Evolutionary conservation across 306 rosid species (phyloP).

Genomic region (Fragaria iinumae): DNA sequence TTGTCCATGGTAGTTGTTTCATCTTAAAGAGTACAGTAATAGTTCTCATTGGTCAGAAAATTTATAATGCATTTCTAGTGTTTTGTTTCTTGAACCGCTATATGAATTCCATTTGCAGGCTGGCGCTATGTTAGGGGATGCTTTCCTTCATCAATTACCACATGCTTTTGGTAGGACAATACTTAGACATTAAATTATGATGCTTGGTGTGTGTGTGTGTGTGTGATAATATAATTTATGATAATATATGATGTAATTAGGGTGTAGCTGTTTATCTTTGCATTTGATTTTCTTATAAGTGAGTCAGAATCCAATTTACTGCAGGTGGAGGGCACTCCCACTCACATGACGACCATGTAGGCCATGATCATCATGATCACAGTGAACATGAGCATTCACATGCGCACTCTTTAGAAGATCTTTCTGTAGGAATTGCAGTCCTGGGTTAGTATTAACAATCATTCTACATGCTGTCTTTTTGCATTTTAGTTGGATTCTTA

Average conservation of each 20-base stretch:
- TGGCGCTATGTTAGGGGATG: constrained; percentile 98
- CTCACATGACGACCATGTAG: constrained; percentile 51
- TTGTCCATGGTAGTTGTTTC: neutral
- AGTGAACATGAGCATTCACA: constrained; percentile 53
- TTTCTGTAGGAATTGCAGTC: constrained; percentile 76
- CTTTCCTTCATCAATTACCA: constrained; percentile 96
- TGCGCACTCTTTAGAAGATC: constrained; percentile 84
- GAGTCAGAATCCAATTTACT: constrained; percentile 18
- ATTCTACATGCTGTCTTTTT: constrained; percentile 16
- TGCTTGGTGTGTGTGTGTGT: neutral
- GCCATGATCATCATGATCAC: constrained; percentile 48
- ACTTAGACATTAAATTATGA: constrained; percentile 6
- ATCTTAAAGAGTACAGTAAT: neutral
- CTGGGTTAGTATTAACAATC: constrained; percentile 58
- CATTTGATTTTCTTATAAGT: neutral
- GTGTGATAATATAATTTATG: too few species aligned
- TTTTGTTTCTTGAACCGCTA: neutral
- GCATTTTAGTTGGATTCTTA: neutral
- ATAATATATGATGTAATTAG: neutral
- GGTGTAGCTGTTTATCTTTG: neutral
- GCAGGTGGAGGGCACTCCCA: constrained; percentile 77
- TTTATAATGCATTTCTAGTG: neutral
- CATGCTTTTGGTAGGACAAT: constrained; percentile 86
- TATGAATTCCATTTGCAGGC: constrained; percentile 53
- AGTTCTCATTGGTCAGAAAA: neutral